phyloP scores from a whole-genome alignment of 1,284 basidiomycete species.

The Puccinia sorghi region DNA sequence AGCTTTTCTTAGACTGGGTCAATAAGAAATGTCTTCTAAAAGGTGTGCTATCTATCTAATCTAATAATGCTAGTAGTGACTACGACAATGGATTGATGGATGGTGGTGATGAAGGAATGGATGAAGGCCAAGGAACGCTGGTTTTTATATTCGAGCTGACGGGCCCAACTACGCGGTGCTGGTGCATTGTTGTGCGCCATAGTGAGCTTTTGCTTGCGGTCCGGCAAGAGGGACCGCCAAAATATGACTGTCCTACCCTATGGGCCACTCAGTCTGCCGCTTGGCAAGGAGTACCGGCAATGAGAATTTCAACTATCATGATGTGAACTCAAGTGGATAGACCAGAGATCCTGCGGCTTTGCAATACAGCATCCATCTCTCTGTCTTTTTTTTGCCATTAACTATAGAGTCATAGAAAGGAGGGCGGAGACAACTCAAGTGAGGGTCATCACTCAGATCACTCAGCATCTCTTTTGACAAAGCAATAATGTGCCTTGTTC shows the following conservation, averaged over 20 bases:
- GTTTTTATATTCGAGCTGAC: slow-evolving; percentile 27
- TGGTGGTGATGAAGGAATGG: slow-evolving; percentile 5
- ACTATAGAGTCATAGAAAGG: slow-evolving; percentile 30
- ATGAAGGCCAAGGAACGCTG: slow-evolving; percentile 15
- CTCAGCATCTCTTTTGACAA: slow-evolving; percentile 29
- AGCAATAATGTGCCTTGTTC: slow-evolving; percentile 6
- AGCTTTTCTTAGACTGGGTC: slow-evolving; percentile 8
- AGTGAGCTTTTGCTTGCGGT: neutral
- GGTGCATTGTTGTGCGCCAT: neutral
- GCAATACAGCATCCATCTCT: slow-evolving; percentile 32
- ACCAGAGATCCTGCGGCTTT: slow-evolving; percentile 36
- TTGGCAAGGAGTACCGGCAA: slow-evolving; percentile 15
- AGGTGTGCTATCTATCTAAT: neutral
- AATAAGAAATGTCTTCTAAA: slow-evolving; percentile 9
- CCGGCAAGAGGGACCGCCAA: slow-evolving; percentile 26
- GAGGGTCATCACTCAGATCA: slow-evolving; percentile 37
- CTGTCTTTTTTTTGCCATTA: neutral
- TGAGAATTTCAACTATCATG: slow-evolving; percentile 34
- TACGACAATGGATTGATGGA: neutral
- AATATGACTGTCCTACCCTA: slow-evolving; percentile 30
- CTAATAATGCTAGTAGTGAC: neutral
- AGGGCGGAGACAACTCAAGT: neutral
- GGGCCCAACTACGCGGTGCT: neutral
- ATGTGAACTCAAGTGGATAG: slow-evolving; percentile 42
- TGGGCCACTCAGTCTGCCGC: neutral